Conservation (phyloP, 2,329 filamentous ascomycete species). For the Ophiostoma ulmi region DNA sequence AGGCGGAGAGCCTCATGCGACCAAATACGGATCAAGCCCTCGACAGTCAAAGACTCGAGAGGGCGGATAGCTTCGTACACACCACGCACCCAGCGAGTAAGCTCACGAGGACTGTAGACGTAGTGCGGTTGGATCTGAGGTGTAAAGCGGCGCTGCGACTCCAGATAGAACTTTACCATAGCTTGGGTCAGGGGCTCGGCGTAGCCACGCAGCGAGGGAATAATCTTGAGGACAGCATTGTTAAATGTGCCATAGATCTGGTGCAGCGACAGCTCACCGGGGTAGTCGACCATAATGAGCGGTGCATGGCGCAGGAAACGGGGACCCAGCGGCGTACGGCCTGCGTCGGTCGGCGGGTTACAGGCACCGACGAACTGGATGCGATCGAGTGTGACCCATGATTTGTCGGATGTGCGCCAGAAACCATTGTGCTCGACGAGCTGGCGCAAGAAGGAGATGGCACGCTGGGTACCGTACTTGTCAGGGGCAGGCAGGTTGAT, state of each 20-base stretch:
- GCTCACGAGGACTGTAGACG: constrained; percentile 96
- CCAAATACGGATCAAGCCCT: constrained; percentile 95
- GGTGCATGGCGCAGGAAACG: constrained; percentile 94
- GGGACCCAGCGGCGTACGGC: constrained; percentile 87
- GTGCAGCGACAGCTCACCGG: constrained; percentile 84
- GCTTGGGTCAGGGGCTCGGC: constrained; percentile 89
- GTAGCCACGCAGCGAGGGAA: constrained; percentile 90
- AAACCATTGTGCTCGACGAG: constrained; percentile 98
- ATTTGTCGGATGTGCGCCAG: constrained; percentile 96
- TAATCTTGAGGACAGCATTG: constrained; percentile 89
- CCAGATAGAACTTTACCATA: constrained; percentile 94
- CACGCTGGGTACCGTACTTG: constrained; percentile 93
- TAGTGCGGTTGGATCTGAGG: constrained; percentile 97
- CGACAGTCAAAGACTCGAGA: constrained; percentile 77
- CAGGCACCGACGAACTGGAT: constrained; percentile 99
- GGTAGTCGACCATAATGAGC: constrained; percentile 99
- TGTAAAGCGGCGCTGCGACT: constrained; percentile 91
- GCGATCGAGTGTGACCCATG: constrained; percentile 93
- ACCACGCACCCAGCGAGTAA: constrained; percentile 95
- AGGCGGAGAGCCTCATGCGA: constrained; percentile 92
- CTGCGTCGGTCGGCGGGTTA: constrained; percentile 95
- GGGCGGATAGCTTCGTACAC: constrained; percentile 95
- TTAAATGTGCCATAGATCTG: constrained; percentile 99
- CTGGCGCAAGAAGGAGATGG: constrained; percentile 94
- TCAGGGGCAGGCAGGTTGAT: constrained; percentile 98